Conservation (phyloP, 208 protist species). For the Acanthamoeba triangularis region DNA sequence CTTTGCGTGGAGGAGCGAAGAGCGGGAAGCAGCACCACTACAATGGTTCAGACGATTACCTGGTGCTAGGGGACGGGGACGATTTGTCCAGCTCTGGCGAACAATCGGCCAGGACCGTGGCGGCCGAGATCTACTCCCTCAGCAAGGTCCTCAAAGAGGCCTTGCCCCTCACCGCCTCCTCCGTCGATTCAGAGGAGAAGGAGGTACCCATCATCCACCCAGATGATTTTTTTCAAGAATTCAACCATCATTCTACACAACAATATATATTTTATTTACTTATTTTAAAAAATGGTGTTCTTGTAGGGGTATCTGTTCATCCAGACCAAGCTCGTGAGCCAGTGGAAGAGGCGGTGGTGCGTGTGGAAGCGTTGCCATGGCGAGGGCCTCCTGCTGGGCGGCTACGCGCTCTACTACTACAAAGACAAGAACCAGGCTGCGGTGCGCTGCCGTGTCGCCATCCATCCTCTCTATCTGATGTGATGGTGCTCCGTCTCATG, state of each 20-base stretch:
- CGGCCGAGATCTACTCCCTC: conserved; percentile 32
- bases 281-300: background rate
- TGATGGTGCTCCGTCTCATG: background rate
- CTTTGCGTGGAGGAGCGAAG: background rate
- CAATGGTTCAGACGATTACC: background rate
- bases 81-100: background rate
- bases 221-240: background rate
- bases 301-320: background rate
- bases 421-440: conserved; percentile 10
- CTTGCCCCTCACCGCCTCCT: background rate
- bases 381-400: background rate
- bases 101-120: background rate
- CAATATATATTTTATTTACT: background rate
- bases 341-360: conserved; percentile 27
- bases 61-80: background rate
- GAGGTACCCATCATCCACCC: background rate
- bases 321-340: conserved; percentile 16
- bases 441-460: background rate
- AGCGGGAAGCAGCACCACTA: background rate
- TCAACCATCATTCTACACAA: background rate
- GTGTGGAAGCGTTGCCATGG: conserved; percentile 15
- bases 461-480: background rate
- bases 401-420: conserved; percentile 20
- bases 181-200: background rate
- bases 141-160: background rate